Conservation (phyloP, 768 basidiomycete genomes). For the Lactifluus subvellereus region DNA sequence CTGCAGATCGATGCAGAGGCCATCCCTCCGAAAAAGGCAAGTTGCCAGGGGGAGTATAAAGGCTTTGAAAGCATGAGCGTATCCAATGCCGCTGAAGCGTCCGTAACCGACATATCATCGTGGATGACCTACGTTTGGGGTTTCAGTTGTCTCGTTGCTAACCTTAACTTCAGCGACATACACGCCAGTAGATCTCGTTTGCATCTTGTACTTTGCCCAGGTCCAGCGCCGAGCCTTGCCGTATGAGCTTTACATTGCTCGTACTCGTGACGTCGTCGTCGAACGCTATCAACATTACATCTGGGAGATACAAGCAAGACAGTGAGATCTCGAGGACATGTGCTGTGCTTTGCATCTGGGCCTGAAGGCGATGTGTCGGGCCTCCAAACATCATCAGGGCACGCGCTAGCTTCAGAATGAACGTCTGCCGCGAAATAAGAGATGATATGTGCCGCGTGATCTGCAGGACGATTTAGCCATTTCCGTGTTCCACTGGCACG, state of each 20-base stretch:
- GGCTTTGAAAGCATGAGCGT: slow-evolving; percentile 62
- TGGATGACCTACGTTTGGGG: slow-evolving; percentile 61
- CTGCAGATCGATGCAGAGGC: slow-evolving; percentile 72
- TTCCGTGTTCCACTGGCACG: background rate
- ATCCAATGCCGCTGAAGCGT: slow-evolving; percentile 66
- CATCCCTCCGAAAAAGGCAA: slow-evolving; percentile 67
- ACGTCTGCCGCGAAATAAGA: slow-evolving; percentile 75
- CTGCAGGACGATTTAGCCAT: slow-evolving; percentile 32
- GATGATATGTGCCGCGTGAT: slow-evolving; percentile 81
- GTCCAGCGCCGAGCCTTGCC: slow-evolving; percentile 65
- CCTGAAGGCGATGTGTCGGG: slow-evolving; percentile 74
- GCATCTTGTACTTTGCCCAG: slow-evolving; percentile 70
- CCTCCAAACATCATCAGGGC: slow-evolving; percentile 90
- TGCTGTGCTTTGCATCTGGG: slow-evolving; percentile 75
- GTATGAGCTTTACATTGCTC: slow-evolving; percentile 73
- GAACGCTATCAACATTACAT: slow-evolving; percentile 75
- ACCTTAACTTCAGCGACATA: slow-evolving; percentile 27
- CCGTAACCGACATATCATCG: slow-evolving; percentile 68
- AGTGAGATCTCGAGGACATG: slow-evolving; percentile 70
- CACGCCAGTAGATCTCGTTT: slow-evolving; percentile 70
- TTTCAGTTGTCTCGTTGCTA: background rate
- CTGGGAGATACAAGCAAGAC: slow-evolving; percentile 70
- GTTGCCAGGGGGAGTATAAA: slow-evolving; percentile 54
- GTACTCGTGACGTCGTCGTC: slow-evolving; percentile 77
- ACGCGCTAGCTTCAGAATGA: slow-evolving; percentile 76